A percentile compares a stretch with the other conserved stretches of the same genome.
phyloP scores from a whole-genome alignment of 257 asterid genomes.

The Osmanthus fragrans region DNA sequence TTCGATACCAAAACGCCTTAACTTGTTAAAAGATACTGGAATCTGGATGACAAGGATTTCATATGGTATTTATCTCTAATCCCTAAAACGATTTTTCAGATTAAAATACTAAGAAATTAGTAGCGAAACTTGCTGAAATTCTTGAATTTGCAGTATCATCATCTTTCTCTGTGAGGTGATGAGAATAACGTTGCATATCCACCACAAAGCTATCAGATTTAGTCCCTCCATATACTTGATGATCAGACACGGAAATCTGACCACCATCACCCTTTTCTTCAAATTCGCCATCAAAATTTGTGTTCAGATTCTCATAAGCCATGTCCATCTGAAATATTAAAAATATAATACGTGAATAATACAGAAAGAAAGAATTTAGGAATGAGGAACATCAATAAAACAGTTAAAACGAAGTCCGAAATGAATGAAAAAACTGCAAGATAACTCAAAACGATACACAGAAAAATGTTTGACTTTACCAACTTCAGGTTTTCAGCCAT shows the following conservation, averaged over 20 bases:
- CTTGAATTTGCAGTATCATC: conserved; percentile 49
- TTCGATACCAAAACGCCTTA: no score
- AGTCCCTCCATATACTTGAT: conserved; percentile 23
- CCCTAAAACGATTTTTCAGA: no score
- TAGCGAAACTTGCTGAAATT: conserved; percentile 42
- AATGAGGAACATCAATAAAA: conserved; percentile 20
- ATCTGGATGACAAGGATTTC: no score
- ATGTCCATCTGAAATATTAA: conserved; percentile 33
- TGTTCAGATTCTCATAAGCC: conserved; percentile 35
- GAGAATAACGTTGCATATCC: conserved; percentile 70
- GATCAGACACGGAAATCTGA: background rate
- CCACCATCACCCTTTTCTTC: no score
- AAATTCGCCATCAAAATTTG: conserved; percentile 34
- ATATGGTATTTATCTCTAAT: no score
- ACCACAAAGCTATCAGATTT: conserved; percentile 61
- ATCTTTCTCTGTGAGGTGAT: conserved; percentile 46
- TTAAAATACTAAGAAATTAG: no score
- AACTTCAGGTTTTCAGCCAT: conserved; percentile 12
- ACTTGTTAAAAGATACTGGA: no score
- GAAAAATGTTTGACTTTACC: no score
- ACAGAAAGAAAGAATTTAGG: background rate
- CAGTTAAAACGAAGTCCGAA: conserved; percentile 19
- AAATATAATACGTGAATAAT: no score
- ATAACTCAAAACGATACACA: no score
- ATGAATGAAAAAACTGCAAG: background rate